A percentile compares a stretch with the other conserved stretches of the same genome.
phyloP scores from a whole-genome alignment of 441 rosid genomes.

The Adansonia rubrostipa region DNA sequence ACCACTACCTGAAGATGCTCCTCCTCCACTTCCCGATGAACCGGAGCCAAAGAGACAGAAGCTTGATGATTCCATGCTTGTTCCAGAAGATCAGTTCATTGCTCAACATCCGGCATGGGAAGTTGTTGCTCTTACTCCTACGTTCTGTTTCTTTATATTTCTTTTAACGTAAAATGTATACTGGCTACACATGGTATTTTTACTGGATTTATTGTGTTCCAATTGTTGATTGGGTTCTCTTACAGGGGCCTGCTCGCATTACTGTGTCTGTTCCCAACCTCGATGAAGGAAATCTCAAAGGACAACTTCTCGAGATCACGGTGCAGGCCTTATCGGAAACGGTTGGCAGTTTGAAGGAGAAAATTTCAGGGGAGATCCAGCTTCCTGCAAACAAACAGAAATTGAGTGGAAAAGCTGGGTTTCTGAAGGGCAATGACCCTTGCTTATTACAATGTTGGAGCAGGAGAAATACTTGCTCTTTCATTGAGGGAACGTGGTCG shows the following conservation, averaged over 20 bases:
- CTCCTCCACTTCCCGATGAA: constrained; percentile 95
- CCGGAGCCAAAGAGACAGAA: constrained; percentile 94
- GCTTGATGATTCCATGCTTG: constrained; percentile 76
- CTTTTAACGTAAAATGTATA: neutral
- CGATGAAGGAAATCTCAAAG: constrained; percentile 87
- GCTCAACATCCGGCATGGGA: constrained; percentile 73
- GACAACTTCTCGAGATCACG: constrained; percentile 79
- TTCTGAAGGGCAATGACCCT: constrained; percentile 96
- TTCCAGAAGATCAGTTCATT: constrained; percentile 87
- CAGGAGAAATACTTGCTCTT: constrained; percentile 71
- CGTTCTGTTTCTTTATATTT: neutral
- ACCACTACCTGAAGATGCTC: constrained; percentile 92
- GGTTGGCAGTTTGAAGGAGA: constrained; percentile 90
- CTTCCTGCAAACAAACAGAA: constrained; percentile 96
- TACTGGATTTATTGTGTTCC: neutral
- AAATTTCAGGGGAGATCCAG: constrained; percentile 93
- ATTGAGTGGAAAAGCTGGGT: constrained; percentile 93
- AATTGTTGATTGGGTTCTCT: constrained; percentile 20
- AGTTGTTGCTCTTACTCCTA: neutral
- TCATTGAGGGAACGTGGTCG: constrained; percentile 95
- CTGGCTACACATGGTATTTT: neutral
- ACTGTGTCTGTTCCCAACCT: constrained; percentile 68
- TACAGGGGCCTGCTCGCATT: constrained; percentile 80
- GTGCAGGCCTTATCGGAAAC: constrained; percentile 85
- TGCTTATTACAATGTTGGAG: constrained; percentile 82